Evolutionary conservation across 192 early-diverging fungal species (phyloP).

Genomic region (Spizellomyces sp.): DNA sequence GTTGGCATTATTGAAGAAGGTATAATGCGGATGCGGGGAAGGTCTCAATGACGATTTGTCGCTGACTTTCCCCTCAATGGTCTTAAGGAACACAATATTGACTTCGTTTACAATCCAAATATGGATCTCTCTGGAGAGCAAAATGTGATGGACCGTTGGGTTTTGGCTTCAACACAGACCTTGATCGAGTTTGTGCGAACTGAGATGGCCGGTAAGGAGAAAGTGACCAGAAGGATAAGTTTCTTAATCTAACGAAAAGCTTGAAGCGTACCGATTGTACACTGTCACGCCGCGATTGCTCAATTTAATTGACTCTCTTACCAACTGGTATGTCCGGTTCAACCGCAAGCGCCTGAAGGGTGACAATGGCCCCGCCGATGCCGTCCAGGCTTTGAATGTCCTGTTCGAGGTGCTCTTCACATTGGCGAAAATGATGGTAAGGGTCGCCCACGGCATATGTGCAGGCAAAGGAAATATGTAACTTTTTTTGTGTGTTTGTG

Average conservation of each 20-base stretch:
- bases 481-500: neutral
- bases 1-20: constrained; percentile 87
- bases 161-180: constrained; percentile 91
- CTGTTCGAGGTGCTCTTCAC: constrained; percentile 96
- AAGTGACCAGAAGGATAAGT: neutral
- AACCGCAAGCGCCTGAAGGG: constrained; percentile 98
- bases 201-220: constrained; percentile 74
- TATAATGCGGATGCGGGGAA: neutral
- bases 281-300: constrained; percentile 94
- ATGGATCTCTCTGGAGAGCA: constrained; percentile 62
- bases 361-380: constrained; percentile 86
- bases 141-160: constrained; percentile 99
- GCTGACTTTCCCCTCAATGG: neutral
- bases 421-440: constrained; percentile 83
- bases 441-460: constrained; percentile 3
- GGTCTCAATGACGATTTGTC: constrained; percentile 2
- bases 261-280: constrained; percentile 88
- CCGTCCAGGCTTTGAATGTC: constrained; percentile 84
- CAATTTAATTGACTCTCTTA: constrained; percentile 87
- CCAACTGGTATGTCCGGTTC: constrained; percentile 99
- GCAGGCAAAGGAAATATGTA: neutral
- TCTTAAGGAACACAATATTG: constrained; percentile 59
- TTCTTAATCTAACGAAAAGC: neutral
- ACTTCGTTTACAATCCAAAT: constrained; percentile 79
- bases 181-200: constrained; percentile 89